Percentiles rank a stretch among this genome's conserved stretches.
phyloP scores from a whole-genome alignment of 2,329 filamentous ascomycete genomes.

The Alternaria gaisen region DNA sequence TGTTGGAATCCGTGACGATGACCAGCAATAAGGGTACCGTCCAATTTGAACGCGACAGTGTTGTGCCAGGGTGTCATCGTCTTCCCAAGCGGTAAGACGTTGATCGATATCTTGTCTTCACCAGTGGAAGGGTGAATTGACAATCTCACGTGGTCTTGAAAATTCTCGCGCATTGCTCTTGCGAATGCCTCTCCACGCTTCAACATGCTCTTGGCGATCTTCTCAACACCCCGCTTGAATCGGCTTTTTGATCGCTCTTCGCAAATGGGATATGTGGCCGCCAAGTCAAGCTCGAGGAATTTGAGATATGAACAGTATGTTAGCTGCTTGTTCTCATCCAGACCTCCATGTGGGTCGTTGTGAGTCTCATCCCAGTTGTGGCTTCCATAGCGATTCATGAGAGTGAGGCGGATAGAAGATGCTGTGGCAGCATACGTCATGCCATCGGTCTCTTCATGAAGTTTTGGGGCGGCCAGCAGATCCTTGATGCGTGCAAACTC shows the following conservation, averaged over 20 bases:
- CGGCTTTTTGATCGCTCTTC: slow-evolving; percentile 17
- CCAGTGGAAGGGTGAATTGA: slow-evolving; percentile 35
- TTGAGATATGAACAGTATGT: neutral
- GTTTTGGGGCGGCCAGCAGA: slow-evolving; percentile 15
- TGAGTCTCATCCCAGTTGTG: neutral
- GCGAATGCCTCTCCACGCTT: slow-evolving; percentile 26
- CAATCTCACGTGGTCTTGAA: slow-evolving; percentile 28
- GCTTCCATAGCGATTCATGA: slow-evolving; percentile 13
- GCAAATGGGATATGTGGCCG: slow-evolving; percentile 11
- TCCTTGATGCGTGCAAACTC: slow-evolving; percentile 27
- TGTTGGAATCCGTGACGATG: too few relatives aligned
- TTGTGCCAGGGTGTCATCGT: slow-evolving; percentile 30
- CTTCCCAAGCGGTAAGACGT: slow-evolving; percentile 20
- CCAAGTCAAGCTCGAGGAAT: slow-evolving; percentile 12
- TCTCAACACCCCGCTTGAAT: slow-evolving; percentile 20
- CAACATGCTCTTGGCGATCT: slow-evolving; percentile 35
- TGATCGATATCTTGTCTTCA: slow-evolving; percentile 33
- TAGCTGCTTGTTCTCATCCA: slow-evolving; percentile 17
- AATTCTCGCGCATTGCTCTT: slow-evolving; percentile 23
- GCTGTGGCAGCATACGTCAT: slow-evolving; percentile 26
- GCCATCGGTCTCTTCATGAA: slow-evolving; percentile 19
- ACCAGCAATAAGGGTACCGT: slow-evolving; percentile 12
- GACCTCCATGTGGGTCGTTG: neutral
- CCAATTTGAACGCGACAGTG: slow-evolving; percentile 20
- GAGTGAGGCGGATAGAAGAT: slow-evolving; percentile 25